Base-by-base conservation (phyloP, 2,329 filamentous ascomycete species). In the Pseudopithomyces chartarum region DNA sequence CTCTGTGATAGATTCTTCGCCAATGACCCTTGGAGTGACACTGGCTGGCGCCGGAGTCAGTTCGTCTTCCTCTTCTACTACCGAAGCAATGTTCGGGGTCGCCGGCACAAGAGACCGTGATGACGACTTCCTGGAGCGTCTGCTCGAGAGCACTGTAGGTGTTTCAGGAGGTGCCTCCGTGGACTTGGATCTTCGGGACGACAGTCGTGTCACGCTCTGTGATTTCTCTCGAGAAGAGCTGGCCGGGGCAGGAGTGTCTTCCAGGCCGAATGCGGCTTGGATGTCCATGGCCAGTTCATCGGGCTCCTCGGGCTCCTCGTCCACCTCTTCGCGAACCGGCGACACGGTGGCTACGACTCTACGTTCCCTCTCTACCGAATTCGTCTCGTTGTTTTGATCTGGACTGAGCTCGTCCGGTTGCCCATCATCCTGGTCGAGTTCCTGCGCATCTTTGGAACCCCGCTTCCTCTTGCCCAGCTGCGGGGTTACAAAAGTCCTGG, bases 371-470 rank as follows among this genome's bases (percentile, higher is more conserved):
- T 73, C 70, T 4, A 70, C 50, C 1, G 71, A 71, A 46, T 54
- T 58, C 29, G 62, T 60, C 33, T 64, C 43, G n/a, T 70, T 66
- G 34, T 67, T 62, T 13, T 63, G 66, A 19, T 67, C 64, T 26
- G 71, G 71, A 43, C 70, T 74, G 22, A 76, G 63, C 46, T 75
- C 71, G 52, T 76, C 74, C 26, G 64, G 57, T 20, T 72, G 66
- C 15, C 51, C 65, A 32, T 70, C 62, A 12, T 62, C 64, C 36
- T 63, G 56, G 23, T 63, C 57, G 33, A 56, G 48, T 15, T 57
- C 49, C 19, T 60, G 55, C 39, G 64, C 62, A 12, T 52, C 40
- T 22, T 61, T 44, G 2, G 67, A 67, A 10, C 62, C 70, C 43
- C 69, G 68, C 66, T 74, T 75, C 56, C 69, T 65, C 65, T 74